phyloP scores from a whole-genome alignment of 2,329 filamentous ascomycete genomes.

The Colletotrichum sp. region DNA sequence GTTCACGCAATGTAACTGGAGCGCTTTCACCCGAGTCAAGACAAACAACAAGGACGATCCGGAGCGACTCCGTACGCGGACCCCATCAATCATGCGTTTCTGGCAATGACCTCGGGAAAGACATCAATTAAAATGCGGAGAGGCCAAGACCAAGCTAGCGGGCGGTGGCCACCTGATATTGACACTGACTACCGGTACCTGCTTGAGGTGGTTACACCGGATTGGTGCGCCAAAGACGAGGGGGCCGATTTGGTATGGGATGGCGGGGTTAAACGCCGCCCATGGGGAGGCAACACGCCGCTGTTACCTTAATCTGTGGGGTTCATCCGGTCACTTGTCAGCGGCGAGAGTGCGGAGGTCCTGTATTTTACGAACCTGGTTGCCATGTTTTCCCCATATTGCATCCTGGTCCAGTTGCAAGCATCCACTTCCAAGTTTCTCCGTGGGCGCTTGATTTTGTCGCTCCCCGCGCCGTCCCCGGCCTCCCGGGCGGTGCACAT shows the following conservation, averaged over 20 bases:
- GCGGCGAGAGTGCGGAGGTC: background rate
- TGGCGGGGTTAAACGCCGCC: background rate
- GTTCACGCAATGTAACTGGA: background rate
- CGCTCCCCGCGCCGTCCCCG: background rate
- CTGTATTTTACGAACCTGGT: background rate
- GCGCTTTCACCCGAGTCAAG: constrained; percentile 2
- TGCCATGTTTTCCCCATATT: background rate
- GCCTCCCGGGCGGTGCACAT: background rate
- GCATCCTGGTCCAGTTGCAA: background rate
- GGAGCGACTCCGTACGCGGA: background rate
- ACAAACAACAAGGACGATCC: background rate
- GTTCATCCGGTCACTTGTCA: background rate
- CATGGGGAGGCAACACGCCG: background rate
- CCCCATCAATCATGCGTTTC: background rate
- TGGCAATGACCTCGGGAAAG: background rate
- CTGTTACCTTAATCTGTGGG: constrained; percentile 4
- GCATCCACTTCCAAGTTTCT: background rate
- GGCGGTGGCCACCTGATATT: background rate
- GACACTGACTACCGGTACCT: constrained; percentile 2
- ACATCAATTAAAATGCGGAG: background rate
- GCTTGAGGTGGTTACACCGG: constrained; percentile 1
- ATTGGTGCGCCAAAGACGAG: constrained; percentile 2
- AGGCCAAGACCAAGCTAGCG: constrained; percentile 2
- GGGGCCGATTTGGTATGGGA: background rate
- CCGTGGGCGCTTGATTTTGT: background rate